A percentile compares a stretch with the other conserved stretches of the same genome.
Evolutionary conservation across 2,329 filamentous ascomycete genomes (phyloP).

Genomic region (Coniochaeta ligniaria): DNA sequence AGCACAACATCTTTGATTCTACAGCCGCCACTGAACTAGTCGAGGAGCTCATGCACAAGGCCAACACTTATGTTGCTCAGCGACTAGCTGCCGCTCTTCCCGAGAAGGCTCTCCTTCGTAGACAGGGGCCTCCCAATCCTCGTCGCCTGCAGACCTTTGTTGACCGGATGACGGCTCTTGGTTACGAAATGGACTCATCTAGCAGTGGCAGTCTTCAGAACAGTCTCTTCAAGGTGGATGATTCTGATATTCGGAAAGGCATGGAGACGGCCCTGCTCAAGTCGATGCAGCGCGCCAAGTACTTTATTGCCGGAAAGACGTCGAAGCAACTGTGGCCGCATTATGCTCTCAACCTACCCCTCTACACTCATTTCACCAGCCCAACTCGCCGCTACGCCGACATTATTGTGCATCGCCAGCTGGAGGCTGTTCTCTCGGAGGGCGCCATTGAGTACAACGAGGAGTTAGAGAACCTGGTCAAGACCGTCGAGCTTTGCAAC

Average conservation of each 20-base stretch:
- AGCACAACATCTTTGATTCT: conserved; percentile 92
- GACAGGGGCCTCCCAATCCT: conserved; percentile 77
- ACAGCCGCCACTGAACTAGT: conserved; percentile 85
- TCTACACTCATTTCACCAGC: conserved; percentile 97
- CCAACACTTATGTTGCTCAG: conserved; percentile 82
- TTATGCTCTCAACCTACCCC: conserved; percentile 83
- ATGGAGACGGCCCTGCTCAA: conserved; percentile 97
- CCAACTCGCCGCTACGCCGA: conserved; percentile 93
- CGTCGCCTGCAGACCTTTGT: conserved; percentile 85
- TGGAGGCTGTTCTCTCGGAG: conserved; percentile 78
- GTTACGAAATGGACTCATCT: conserved; percentile 80
- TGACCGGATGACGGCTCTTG: conserved; percentile 86
- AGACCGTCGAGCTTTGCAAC: conserved; percentile 93
- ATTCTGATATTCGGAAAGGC: conserved; percentile 84
- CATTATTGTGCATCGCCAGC: conserved; percentile 88
- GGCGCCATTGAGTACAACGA: conserved; percentile 80
- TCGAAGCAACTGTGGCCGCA: conserved; percentile 73
- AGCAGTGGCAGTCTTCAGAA: conserved; percentile 90
- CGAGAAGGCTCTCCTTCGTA: conserved; percentile 86
- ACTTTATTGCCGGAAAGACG: conserved; percentile 78
- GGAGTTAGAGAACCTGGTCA: conserved; percentile 79
- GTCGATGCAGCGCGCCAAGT: conserved; percentile 93
- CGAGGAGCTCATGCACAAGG: conserved; percentile 91
- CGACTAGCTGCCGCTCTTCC: conserved; percentile 72
- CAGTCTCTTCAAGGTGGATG: conserved; percentile 88